phyloP scores from a whole-genome alignment of 2,329 filamentous ascomycete species.

The Chaetothyriales sp. region DNA sequence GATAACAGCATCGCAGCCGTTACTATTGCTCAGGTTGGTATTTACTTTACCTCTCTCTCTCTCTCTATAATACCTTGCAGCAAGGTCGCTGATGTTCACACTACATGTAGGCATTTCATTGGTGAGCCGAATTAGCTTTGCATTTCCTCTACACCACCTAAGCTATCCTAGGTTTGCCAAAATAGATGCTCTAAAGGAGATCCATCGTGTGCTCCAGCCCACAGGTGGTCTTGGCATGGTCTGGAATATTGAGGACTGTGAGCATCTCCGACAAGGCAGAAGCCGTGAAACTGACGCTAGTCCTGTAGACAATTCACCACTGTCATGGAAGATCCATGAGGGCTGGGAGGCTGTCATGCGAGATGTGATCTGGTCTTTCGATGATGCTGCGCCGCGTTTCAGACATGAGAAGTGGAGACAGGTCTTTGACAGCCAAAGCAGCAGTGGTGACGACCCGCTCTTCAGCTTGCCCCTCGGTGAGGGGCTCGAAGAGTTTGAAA shows the following conservation, averaged over 20 bases:
- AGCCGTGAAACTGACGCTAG: conserved; percentile 3
- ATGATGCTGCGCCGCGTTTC: conserved; percentile 52
- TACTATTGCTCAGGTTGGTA: conserved; percentile 52
- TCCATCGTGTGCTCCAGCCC: conserved; percentile 52
- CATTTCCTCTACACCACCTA: not conserved
- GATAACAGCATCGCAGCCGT: conserved; percentile 50
- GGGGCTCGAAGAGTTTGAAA: conserved; percentile 42
- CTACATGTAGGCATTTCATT: conserved; percentile 31
- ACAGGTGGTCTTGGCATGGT: conserved; percentile 51
- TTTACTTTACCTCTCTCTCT: not conserved
- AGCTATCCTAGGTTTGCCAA: conserved; percentile 49
- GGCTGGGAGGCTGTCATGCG: conserved; percentile 51
- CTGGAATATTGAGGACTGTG: conserved; percentile 64
- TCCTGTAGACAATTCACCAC: conserved; percentile 48
- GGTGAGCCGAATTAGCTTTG: conserved; percentile 29
- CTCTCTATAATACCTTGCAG: not conserved
- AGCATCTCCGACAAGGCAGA: conserved; percentile 12
- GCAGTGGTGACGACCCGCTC: conserved; percentile 33
- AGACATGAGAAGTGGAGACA: conserved; percentile 50
- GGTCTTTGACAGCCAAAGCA: conserved; percentile 49
- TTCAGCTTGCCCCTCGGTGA: conserved; percentile 52
- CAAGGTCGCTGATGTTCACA: not conserved
- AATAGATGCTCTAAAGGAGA: conserved; percentile 47
- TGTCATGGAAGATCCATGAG: conserved; percentile 41
- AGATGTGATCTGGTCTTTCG: conserved; percentile 41